Conservation (phyloP, 2,329 filamentous ascomycete species). For the Scortechinia acanthostroma region DNA sequence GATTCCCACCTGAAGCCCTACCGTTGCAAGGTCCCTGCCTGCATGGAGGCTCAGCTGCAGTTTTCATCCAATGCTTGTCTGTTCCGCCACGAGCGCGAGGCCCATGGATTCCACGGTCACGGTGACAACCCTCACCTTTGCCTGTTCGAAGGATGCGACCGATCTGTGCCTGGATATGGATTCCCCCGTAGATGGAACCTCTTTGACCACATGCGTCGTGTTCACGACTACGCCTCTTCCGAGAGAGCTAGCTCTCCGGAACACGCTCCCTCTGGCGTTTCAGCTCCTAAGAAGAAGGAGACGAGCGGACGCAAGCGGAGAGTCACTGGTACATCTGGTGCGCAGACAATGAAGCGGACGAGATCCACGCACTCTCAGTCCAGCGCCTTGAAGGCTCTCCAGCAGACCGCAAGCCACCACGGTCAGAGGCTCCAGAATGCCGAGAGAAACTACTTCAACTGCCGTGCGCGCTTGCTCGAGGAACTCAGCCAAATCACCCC, state of each 20-base stretch:
- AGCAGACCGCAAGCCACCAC: conserved; percentile 17
- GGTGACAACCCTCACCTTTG: conserved; percentile 57
- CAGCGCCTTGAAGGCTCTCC: conserved; percentile 19
- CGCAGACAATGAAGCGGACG: conserved; percentile 29
- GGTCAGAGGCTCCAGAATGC: conserved; percentile 28
- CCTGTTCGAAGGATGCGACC: conserved; percentile 52
- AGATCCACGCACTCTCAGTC: conserved; percentile 25
- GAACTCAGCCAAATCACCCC: conserved; percentile 26
- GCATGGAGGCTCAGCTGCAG: conserved; percentile 39
- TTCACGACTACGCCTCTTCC: conserved; percentile 32
- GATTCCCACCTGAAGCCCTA: conserved; percentile 64
- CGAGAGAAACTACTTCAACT: conserved; percentile 28
- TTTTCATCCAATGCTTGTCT: conserved; percentile 66
- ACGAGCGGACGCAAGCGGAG: conserved; percentile 24
- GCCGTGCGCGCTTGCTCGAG: conserved; percentile 24
- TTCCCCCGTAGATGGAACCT: conserved; percentile 62
- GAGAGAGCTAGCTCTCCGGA: conserved; percentile 30
- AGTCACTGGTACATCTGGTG: conserved; percentile 21
- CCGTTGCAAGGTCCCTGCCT: conserved; percentile 51
- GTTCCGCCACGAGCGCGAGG: conserved; percentile 59
- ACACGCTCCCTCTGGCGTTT: conserved; percentile 16
- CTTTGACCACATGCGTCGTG: conserved; percentile 62
- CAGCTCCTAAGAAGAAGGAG: conserved; percentile 26
- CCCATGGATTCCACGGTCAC: conserved; percentile 60
- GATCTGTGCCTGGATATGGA: conserved; percentile 49